Evolutionary conservation across 306 rosid genomes (phyloP).

Genomic region (Begonia peltatifolia): DNA sequence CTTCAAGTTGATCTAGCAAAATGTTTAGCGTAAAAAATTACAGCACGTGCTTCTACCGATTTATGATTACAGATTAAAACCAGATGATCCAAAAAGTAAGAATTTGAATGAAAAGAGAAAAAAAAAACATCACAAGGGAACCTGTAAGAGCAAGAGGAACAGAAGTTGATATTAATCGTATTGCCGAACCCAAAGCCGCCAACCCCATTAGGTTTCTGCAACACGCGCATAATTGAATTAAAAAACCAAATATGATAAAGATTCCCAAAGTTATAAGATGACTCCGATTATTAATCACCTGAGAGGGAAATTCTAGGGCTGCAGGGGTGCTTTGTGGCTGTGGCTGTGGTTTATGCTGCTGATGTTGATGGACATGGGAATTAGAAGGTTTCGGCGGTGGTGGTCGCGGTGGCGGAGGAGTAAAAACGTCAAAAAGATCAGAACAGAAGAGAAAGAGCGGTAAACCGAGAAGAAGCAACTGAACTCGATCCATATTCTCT

Average conservation of each 20-base stretch:
- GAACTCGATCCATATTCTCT: conserved; percentile 47
- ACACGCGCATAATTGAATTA: neutral
- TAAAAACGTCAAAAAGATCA: conserved; percentile 37
- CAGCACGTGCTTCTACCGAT: no score
- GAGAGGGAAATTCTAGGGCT: conserved; percentile 19
- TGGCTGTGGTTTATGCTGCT: conserved; percentile 11
- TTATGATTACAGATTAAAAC: neutral
- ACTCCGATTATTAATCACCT: conserved; percentile 6
- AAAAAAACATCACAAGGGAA: conserved; percentile 9
- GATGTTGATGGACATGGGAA: conserved; percentile 14
- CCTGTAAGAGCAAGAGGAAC: conserved; percentile 83
- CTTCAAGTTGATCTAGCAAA: neutral
- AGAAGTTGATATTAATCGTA: conserved; percentile 52
- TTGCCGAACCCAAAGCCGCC: conserved; percentile 43
- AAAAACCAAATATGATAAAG: neutral
- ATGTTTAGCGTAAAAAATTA: neutral
- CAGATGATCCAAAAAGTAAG: neutral
- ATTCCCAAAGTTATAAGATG: neutral
- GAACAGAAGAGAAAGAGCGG: conserved; percentile 50
- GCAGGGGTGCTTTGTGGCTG: conserved; percentile 17
- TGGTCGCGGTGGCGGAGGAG: conserved; percentile 23
- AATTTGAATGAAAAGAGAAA: neutral
- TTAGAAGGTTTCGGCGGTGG: conserved; percentile 31
- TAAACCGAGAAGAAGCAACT: conserved; percentile 37
- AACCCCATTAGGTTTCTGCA: conserved; percentile 20